Evolutionary conservation across 148 eudicot genomes (phyloP), one percentile per base, ranked within the genome.

Genomic region (Agrostemma githago): DNA sequence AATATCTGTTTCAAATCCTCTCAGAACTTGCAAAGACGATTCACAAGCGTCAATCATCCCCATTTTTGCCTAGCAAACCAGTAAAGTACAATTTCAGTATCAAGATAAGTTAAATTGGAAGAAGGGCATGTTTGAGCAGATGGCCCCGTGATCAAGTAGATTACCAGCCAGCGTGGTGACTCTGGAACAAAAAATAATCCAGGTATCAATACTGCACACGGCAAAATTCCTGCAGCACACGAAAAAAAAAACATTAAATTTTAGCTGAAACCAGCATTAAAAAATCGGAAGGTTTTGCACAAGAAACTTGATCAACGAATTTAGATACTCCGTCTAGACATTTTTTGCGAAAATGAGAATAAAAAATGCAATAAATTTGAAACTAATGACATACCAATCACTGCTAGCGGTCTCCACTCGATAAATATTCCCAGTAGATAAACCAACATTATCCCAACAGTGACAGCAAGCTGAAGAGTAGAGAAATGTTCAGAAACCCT

Each of bases 141-240:
- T 46, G 62, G n/a, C 8, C 54, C 8, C 56, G 14, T 51, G 56
- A 51, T 51, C 12, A 66, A 34, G 61, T 64, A 42, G 9, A 70
- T 85, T 84, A 95, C 98, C 98, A 95, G 87, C 98, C 98, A 95
- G 66, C 98, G 86, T 77, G 98, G 98, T 83, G 98, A 95, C 77
- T 92, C 98, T 20, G 98, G 98, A 74, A 95, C 72, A 57, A 95
- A 95, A 86, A 95, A 95, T 62, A 95, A 76, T 69, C 96, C 97
- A 76, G 97, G 98, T 77, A 94, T 91, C 93, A 94, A 79, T 6
- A 82, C 73, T 19, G 85, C 71, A 77, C 97, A 89, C 12, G 98
- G 97, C 73, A 95, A 75, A 57, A 78, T 83, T 78, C 97, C 98
- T 94, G 89, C 79, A 68, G 39, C 26, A 51, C 26, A 70, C 44